Evolutionary conservation across 2,329 filamentous ascomycete genomes (phyloP).

Genomic region (Saccharata proteae): DNA sequence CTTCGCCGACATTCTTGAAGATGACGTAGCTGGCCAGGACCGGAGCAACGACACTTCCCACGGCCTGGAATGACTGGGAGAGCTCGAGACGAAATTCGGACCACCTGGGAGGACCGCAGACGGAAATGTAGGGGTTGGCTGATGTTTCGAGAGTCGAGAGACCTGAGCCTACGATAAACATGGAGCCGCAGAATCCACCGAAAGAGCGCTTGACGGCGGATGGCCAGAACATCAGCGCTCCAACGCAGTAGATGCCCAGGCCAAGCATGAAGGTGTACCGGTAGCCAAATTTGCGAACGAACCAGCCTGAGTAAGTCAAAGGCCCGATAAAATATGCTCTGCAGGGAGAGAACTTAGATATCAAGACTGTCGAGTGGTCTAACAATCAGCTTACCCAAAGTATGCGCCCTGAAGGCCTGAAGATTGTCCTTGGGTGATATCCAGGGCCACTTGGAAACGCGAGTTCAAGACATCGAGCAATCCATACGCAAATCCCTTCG

Average conservation of each 20-base stretch:
- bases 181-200: slow-evolving; percentile 56
- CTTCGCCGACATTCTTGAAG: slow-evolving; percentile 51
- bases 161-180: slow-evolving; percentile 64
- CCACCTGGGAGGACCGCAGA: slow-evolving; percentile 62
- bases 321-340: slow-evolving; percentile 43
- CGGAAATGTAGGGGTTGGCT: slow-evolving; percentile 63
- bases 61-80: slow-evolving; percentile 65
- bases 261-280: slow-evolving; percentile 71
- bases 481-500: slow-evolving; percentile 31
- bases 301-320: slow-evolving; percentile 41
- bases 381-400: slow-evolving; percentile 40
- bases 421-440: slow-evolving; percentile 41
- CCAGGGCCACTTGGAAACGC: slow-evolving; percentile 29
- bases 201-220: slow-evolving; percentile 62
- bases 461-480: slow-evolving; percentile 33
- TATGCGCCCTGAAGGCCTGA: slow-evolving; percentile 53
- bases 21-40: slow-evolving; percentile 63
- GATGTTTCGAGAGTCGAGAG: slow-evolving; percentile 65
- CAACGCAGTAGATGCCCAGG: slow-evolving; percentile 52
- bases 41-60: slow-evolving; percentile 62
- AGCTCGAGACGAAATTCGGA: slow-evolving; percentile 68
- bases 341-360: neutral
- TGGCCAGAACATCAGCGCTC: slow-evolving; percentile 76
- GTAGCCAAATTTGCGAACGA: slow-evolving; percentile 65
- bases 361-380: neutral